Evolutionary conservation across 129 eudicot species (phyloP).

Genomic region (Erigeron canadensis): DNA sequence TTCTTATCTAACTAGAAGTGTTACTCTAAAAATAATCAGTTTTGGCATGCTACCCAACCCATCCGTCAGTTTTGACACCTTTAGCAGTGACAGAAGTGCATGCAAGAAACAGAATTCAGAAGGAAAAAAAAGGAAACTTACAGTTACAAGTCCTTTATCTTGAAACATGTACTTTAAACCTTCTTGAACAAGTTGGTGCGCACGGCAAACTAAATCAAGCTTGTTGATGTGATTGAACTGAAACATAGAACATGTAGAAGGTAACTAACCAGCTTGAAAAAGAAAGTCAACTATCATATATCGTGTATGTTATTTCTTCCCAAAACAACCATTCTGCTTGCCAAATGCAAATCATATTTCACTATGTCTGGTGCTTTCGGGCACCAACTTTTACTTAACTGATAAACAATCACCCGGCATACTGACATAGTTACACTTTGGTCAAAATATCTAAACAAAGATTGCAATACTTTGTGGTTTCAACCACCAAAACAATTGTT

Average conservation of each 20-base stretch:
- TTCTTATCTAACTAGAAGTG: neutral
- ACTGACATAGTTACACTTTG: neutral
- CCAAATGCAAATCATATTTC: conserved; percentile 1
- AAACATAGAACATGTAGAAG: conserved; percentile 16
- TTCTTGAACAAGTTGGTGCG: conserved; percentile 99
- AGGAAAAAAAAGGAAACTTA: conserved; percentile 41
- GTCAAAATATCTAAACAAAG: conserved; percentile 14
- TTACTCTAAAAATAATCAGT: too few species aligned
- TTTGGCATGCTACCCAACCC: neutral
- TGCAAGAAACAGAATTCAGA: neutral
- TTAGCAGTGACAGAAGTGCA: neutral
- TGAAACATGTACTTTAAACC: conserved; percentile 99
- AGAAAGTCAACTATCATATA: neutral
- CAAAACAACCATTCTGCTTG: neutral
- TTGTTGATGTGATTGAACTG: conserved; percentile 96
- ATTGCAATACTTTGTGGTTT: neutral
- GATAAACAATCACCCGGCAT: neutral
- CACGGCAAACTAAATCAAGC: conserved; percentile 97
- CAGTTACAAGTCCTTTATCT: conserved; percentile 98
- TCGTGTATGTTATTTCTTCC: neutral
- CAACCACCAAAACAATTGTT: neutral
- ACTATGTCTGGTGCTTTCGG: neutral
- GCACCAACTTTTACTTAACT: neutral
- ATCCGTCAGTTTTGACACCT: neutral
- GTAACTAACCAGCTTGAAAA: conserved; percentile 13